Percentiles rank a stretch among this genome's conserved stretches.
Evolutionary conservation across 1,284 basidiomycete species (phyloP).

Genomic region (Ustilago lituana): DNA sequence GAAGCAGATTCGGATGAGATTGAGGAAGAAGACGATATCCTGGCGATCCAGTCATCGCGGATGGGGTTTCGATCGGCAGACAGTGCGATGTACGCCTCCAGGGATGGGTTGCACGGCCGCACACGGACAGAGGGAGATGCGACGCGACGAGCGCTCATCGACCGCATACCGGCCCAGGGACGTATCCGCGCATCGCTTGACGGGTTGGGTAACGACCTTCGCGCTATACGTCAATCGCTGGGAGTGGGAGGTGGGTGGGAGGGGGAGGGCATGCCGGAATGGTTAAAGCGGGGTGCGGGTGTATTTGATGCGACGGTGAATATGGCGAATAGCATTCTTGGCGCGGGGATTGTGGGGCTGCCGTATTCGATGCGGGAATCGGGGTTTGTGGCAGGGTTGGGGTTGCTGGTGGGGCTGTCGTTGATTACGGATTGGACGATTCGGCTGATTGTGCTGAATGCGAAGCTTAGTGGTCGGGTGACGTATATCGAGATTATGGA

Average conservation of each 20-base stretch:
- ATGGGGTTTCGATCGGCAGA: conserved; percentile 18
- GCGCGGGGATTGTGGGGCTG: conserved; percentile 78
- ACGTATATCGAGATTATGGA: conserved; percentile 98
- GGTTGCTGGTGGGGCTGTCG: conserved; percentile 82
- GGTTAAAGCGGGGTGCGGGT: conserved; percentile 74
- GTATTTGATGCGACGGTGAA: conserved; percentile 86
- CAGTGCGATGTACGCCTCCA: conserved; percentile 6
- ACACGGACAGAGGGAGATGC: conserved; percentile 26
- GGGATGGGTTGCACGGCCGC: conserved; percentile 9
- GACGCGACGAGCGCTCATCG: conserved; percentile 34
- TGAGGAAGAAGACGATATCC: conserved; percentile 38
- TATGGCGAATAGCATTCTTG: conserved; percentile 96
- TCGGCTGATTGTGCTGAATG: conserved; percentile 86
- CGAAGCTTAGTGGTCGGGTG: conserved; percentile 89
- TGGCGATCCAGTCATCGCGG: conserved; percentile 38
- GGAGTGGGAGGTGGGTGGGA: conserved; percentile 69
- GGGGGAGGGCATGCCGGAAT: conserved; percentile 66
- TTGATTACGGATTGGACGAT: conserved; percentile 97
- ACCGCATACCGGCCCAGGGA: conserved; percentile 25
- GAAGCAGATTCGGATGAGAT: conserved; percentile 66
- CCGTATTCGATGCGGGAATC: conserved; percentile 93
- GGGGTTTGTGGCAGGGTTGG: conserved; percentile 86
- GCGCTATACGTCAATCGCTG: conserved; percentile 46
- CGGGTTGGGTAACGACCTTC: conserved; percentile 53
- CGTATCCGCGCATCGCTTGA: conserved; percentile 50